These are phyloP conservation scores for Colletotrichum tanaceti DNA, from an alignment of 2,329 filamentous ascomycete genomes.

Conservation along the genomic window DNA sequence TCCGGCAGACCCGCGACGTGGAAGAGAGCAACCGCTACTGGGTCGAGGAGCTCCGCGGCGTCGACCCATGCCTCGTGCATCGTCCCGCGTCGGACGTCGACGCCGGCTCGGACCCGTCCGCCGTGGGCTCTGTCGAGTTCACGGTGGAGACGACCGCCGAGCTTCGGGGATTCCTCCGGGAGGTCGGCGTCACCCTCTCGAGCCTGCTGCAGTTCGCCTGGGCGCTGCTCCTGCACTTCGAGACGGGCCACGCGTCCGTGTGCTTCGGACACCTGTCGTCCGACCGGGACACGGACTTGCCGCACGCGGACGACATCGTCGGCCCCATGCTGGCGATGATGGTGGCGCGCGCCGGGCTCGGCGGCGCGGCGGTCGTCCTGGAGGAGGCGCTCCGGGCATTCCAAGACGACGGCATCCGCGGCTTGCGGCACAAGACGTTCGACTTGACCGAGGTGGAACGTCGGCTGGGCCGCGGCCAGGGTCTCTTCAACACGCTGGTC, in stretches of 20 bases:
- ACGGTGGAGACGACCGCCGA: background rate
- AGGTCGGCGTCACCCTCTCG: constrained; percentile 9
- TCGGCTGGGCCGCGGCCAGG: constrained; percentile 2
- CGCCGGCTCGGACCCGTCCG: background rate
- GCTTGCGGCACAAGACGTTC: constrained; percentile 20
- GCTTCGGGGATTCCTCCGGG: background rate
- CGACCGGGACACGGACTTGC: constrained; percentile 22
- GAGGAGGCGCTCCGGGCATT: constrained; percentile 9
- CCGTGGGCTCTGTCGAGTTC: constrained; percentile 10
- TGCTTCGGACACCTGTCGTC: constrained; percentile 28
- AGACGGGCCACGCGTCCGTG: constrained; percentile 2
- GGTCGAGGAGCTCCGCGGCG: background rate
- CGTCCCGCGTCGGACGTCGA: background rate
- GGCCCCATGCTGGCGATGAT: constrained; percentile 17
- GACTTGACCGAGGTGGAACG: constrained; percentile 24
- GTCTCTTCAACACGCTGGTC: constrained; percentile 23
- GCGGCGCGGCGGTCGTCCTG: background rate
- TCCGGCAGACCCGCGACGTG: background rate
- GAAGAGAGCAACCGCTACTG: constrained; percentile 9
- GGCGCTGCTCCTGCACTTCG: constrained; percentile 15
- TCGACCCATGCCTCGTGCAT: constrained; percentile 7
- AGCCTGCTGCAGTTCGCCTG: constrained; percentile 21
- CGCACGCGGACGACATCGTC: constrained; percentile 16
- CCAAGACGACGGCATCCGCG: constrained; percentile 21
- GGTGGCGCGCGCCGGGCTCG: background rate